Evolutionary conservation across 805 yeast genomes (phyloP), one percentile per base, ranked within the genome.

Genomic region (Metschnikowia reukaufii): DNA sequence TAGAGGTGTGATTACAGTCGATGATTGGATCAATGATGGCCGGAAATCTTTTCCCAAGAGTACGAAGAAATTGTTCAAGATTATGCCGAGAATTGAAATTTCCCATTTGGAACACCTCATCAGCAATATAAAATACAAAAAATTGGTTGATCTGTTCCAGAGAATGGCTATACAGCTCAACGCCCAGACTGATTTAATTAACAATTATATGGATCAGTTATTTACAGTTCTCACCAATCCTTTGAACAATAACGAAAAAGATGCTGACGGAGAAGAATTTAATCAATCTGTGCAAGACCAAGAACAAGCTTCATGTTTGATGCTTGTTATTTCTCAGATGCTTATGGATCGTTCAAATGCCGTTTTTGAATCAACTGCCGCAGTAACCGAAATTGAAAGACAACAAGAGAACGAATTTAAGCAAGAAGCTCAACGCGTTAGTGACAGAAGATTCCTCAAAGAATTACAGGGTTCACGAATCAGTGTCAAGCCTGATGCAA

Each of bases 191-290:
- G 58, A 59, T 4, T 56, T 72, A 3, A 66, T 85, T 15, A 83
- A 83, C 54, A 56, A 59, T 4, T 81, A 86, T 84, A 60, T 81
- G 48, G 58, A 58, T 0, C 68, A 73, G 13, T 61, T 84, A 43
- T 56, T 65, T 4, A 54, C 53, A 2, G 61, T 81, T 12, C 64
- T 87, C 39, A 59, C 68, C 30, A 70, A 68, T n/a, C 81, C 81
- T 0, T 70, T 86, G 6, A 56, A 62, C 3, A 64, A 62, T 27
- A 84, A 36, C 6, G 50, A 81, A 42, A 65, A 66, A 27, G 68
- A 66, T 31, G 81, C 83, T 2, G 81, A 83, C 43, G 90, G 91
- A 12, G 86, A 81, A 41, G 97, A 90, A 58, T 94, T 91, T 63
- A 83, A 80, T 10, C 77, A 76, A 4, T 83, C 96, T 0, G 69